These are phyloP conservation scores for Colletotrichum sp. DNA, from an alignment of 2,329 filamentous ascomycete species.

Conservation along the genomic window DNA sequence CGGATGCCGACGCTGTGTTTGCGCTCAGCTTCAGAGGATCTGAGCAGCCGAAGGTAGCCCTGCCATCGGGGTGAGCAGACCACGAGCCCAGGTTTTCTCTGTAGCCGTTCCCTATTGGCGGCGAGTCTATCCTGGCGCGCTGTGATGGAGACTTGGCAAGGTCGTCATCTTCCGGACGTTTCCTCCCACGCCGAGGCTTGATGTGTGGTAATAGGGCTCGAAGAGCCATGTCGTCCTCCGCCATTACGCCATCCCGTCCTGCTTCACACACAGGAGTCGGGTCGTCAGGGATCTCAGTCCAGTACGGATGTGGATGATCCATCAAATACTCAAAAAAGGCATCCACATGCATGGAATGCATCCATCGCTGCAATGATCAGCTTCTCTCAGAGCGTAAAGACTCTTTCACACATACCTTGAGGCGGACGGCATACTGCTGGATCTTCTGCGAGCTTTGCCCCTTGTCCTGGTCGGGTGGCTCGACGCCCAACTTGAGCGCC, in stretches of 20 bases:
- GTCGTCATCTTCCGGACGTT: slow-evolving; percentile 68
- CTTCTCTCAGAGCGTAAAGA: background rate
- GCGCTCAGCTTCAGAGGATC: slow-evolving; percentile 39
- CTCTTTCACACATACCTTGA: slow-evolving; percentile 67
- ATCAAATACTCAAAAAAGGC: slow-evolving; percentile 93
- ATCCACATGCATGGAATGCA: slow-evolving; percentile 95
- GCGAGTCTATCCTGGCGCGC: slow-evolving; percentile 49
- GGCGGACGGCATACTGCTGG: slow-evolving; percentile 89
- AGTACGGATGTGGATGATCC: slow-evolving; percentile 80
- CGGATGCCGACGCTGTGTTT: slow-evolving; percentile 35
- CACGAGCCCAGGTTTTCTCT: slow-evolving; percentile 50
- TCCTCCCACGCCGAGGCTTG: slow-evolving; percentile 64
- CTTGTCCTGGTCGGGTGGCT: slow-evolving; percentile 80
- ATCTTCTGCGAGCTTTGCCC: slow-evolving; percentile 92
- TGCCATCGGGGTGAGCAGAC: slow-evolving; percentile 49
- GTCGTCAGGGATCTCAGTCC: slow-evolving; percentile 72
- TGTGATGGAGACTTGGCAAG: slow-evolving; percentile 57
- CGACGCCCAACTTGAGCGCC: slow-evolving; percentile 85
- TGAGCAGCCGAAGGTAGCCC: slow-evolving; percentile 35
- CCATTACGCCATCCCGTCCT: slow-evolving; percentile 78
- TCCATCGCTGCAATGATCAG: slow-evolving; percentile 72
- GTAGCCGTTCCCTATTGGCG: background rate
- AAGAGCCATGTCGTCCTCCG: slow-evolving; percentile 89
- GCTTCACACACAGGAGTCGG: slow-evolving; percentile 66
- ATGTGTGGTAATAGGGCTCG: slow-evolving; percentile 82